Evolutionary conservation across 2,329 filamentous ascomycete genomes (phyloP), one percentile per base, ranked within the genome.

Genomic region (Calonectria pseudoreteaudii): DNA sequence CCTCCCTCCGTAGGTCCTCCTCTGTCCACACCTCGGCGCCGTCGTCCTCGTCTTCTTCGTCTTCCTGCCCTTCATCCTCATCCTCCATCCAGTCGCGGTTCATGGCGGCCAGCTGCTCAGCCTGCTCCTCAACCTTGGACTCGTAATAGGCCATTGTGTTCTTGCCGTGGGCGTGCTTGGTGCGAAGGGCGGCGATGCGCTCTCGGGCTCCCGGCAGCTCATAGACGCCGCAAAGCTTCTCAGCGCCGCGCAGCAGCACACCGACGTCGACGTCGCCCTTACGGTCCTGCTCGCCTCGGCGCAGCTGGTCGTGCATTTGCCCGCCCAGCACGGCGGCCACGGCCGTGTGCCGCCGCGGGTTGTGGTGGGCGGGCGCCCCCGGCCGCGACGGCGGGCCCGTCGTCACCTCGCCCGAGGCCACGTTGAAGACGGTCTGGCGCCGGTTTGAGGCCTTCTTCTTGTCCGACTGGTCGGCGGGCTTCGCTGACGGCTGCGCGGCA

Each of bases 211-310:
- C 96, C 0, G 94, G 90, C 34, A 98, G 90, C 41, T 95, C 93
- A 82, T 98, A 98, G 34, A 98, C 96, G 56, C 90, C 90, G 79
- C 95, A 96, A 36, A 98, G 90, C 87, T 95, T 98, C 87, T 98
- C 95, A 0, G 96, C 96, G 0, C 96, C 96, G 68, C 91, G 89
- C 28, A 99, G 88, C 36, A 99, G 86, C 1, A 98, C 89, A 80
- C 98, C 94, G 4, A 98, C 92, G 83, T 98, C 95, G 3, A 98
- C 89, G 30, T 97, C 95, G 13, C 93, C 93, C 75, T 89, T 82
- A 68, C 82, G 81, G 72, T 85, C 83, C 52, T 86, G 86, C 58
- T 90, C 90, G 62, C 88, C 90, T 82, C 88, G 75, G 85, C 91
- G 76, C 86, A 98, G 95, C 82, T 94, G 91, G 58, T 94, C 92